Base-by-base conservation (phyloP, 768 basidiomycete species). In the Rhodocollybia butyracea region DNA sequence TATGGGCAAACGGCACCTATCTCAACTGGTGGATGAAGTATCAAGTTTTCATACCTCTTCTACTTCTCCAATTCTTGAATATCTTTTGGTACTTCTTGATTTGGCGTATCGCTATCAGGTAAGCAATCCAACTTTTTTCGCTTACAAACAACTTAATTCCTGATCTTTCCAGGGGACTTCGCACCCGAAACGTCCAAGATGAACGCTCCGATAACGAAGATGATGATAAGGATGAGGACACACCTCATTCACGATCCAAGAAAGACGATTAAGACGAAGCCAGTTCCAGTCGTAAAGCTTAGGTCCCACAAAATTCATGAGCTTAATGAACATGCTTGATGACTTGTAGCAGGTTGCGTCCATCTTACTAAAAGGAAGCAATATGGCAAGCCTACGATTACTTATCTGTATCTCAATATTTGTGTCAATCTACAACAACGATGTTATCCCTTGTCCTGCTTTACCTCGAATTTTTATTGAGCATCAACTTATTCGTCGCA, bases 61-160 rank as follows among this genome's bases (percentile, higher is more conserved):
- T 82, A 1, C 63, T 86, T 0, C 74, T 91, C 21, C 86, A 87
- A 63, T 60, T 75, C 47, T 74, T 91, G 64, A 89, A 90, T 65
- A 41, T 89, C 19, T 89, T 89, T 70, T 91, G 88, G 88, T 88
- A 84, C 64, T 80, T 76, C 70, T 71, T 86, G 40, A 86, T 90
- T 62, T 69, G 75, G 72, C 76, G 88, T 45, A 80, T 88, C 50
- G 68, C 81, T 11, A 15, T 38, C 17, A 39, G 51, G 51, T 43
- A 27, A 40, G 51, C 34, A 21, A 15, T 24, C 21, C 41, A 15
- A 22, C 3, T n/a, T 41, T 29, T 12, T 38, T 60, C 21, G 7
- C 21, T 40, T 10, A 13, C 6, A 13, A 5, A 26, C 27, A 4
- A 12, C 45, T n/a, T 27, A 21, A 51, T 19, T 15, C 27, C 8